Evolutionary conservation across 2,329 filamentous ascomycete genomes (phyloP), one percentile per base, ranked within the genome.

Genomic region (Fragosphaeria purpurea): DNA sequence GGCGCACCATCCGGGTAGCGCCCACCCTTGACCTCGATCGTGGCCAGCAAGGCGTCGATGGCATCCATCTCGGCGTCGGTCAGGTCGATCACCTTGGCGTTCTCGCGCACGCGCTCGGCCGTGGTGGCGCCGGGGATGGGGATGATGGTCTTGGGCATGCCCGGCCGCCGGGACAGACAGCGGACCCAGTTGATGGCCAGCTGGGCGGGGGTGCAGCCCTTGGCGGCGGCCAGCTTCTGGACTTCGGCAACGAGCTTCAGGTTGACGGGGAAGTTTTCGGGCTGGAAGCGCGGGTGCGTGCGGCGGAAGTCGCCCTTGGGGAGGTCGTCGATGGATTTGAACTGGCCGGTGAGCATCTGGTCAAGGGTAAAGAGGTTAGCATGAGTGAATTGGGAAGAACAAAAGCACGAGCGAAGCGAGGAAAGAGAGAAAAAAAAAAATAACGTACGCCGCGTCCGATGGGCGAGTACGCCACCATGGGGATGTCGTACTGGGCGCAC

Each of bases 101-200:
- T 80, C 62, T 79, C 75, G 22, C 63, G 51, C 5, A 78, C 64
- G 12, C 74, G 66, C 13, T 61, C 64, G 30, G 61, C 60, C 9
- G 63, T 72, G 0, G 69, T 66, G 7, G 62, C 63, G 1, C 63
- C 65, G 5, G 60, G 63, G 48, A 67, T 77, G 0, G 77, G 76
- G 58, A 74, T 71, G 50, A 79, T 68, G 56, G 77, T 47, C 7
- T 41, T 41, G 72, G 22, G 72, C 67, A 1, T 73, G 71, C 51
- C 51, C 2, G 50, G 49, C 8, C 47, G 51, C 40, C 31, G 13
- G 4, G 47, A 43, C 55, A 78, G 75, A 3, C 67, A 67, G 51
- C 77, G 56, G 52, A 80, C 57, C 76, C 77, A 82, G 1, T 76
- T 76, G 46, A 81, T 65, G 4, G 77, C 73, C 31, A 83, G 58